Percentiles rank a stretch among this genome's conserved stretches.
Evolutionary conservation across 1,284 basidiomycete species (phyloP).

Genomic region (Neotropicomus parvogracilis): DNA sequence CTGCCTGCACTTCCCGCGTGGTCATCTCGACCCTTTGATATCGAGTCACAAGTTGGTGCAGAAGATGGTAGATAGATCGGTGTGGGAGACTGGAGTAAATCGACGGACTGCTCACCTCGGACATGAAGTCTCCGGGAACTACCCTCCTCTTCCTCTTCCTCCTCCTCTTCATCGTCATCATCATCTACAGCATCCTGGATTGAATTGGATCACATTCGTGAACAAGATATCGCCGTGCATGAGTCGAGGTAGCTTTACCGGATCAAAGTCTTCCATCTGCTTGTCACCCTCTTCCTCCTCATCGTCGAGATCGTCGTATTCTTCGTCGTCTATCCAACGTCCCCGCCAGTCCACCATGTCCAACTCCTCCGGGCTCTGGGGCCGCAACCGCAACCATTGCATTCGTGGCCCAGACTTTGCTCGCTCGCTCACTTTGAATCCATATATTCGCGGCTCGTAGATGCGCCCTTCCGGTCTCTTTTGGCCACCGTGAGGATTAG

Average conservation of each 20-base stretch:
- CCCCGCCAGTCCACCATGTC: slow-evolving; percentile 86
- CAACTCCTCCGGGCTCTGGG: slow-evolving; percentile 75
- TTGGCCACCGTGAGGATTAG: slow-evolving; percentile 84
- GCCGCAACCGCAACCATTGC: slow-evolving; percentile 91
- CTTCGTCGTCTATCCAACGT: slow-evolving; percentile 78
- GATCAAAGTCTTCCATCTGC: slow-evolving; percentile 81
- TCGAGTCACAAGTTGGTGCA: slow-evolving; percentile 41
- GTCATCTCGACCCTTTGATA: slow-evolving; percentile 36
- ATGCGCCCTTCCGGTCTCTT: slow-evolving; percentile 82
- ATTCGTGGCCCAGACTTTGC: slow-evolving; percentile 92
- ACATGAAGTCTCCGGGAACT: slow-evolving; percentile 34
- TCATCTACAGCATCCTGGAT: slow-evolving; percentile 33
- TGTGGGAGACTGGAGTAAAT: slow-evolving; percentile 33
- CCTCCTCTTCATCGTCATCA: slow-evolving; percentile 63
- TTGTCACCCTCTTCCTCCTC: slow-evolving; percentile 62
- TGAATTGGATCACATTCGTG: slow-evolving; percentile 13
- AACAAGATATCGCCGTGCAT: slow-evolving; percentile 2
- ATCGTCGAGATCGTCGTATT: slow-evolving; percentile 58
- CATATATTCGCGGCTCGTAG: slow-evolving; percentile 93
- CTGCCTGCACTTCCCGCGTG: slow-evolving; percentile 34
- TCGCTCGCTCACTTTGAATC: slow-evolving; percentile 79
- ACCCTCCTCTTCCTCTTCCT: slow-evolving; percentile 54
- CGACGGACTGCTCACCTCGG: slow-evolving; percentile 34
- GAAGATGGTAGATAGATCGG: slow-evolving; percentile 38
- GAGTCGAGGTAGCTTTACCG: slow-evolving; percentile 43